Conservation (phyloP, 2,329 filamentous ascomycete species). For the Macroventuria anomochaeta region DNA sequence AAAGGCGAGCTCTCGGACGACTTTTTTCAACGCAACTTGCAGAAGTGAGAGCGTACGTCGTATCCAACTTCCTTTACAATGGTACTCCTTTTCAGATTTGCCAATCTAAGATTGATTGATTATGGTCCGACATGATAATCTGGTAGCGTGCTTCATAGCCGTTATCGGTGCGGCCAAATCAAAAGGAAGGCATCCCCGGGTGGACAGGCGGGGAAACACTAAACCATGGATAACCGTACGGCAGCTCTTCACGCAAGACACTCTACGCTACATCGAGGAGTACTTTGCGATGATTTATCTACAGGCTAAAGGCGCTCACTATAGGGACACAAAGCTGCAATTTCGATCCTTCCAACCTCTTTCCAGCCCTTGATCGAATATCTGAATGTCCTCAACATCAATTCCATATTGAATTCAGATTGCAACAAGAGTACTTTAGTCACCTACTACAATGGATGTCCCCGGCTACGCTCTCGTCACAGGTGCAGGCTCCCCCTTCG, state of each 20-base stretch:
- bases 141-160: neutral
- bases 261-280: neutral
- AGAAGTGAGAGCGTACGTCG: too few relatives aligned
- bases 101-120: too few relatives aligned
- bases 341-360: neutral
- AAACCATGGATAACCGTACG: neutral
- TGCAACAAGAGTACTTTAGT: too few relatives aligned
- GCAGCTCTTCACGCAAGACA: neutral
- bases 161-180: neutral
- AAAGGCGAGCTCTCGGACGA: too few relatives aligned
- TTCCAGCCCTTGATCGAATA: neutral
- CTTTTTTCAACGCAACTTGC: too few relatives aligned
- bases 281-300: neutral
- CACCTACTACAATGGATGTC: conserved; percentile 28
- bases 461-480: conserved; percentile 31
- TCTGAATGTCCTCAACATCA: too few relatives aligned
- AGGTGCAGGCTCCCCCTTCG: conserved; percentile 23
- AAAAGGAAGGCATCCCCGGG: neutral
- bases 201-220: neutral
- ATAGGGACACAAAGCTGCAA: neutral
- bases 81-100: too few relatives aligned
- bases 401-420: too few relatives aligned
- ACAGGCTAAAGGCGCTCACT: neutral
- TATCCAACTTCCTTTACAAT: too few relatives aligned
- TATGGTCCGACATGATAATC: neutral